A percentile compares a stretch with the other conserved stretches of the same genome.
Conservation (phyloP, 148 eudicot genomes). For the Amaranthus hypochondriacus region DNA sequence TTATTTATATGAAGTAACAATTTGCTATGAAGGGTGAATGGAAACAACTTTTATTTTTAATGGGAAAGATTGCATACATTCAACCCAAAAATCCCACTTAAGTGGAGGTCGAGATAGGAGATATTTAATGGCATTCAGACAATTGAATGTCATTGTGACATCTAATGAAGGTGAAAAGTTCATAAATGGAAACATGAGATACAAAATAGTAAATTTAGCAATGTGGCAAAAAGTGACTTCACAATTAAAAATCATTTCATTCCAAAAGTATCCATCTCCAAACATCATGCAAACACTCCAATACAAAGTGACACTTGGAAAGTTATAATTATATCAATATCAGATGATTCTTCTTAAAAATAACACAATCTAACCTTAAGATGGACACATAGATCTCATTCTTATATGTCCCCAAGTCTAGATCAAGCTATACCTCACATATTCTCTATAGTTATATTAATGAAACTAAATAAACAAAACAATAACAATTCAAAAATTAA, state of each 20-base stretch:
- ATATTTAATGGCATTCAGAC: too few relatives aligned
- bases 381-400: neutral
- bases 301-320: neutral
- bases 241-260: neutral
- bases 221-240: neutral
- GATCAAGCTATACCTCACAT: neutral
- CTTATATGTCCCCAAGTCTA: neutral
- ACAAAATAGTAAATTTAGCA: neutral
- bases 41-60: too few relatives aligned
- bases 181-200: too few relatives aligned
- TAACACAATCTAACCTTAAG: neutral
- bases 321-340: neutral
- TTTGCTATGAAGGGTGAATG: too few relatives aligned
- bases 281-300: neutral
- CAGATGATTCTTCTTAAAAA: neutral
- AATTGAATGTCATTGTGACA: too few relatives aligned
- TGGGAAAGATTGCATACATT: too few relatives aligned
- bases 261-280: neutral
- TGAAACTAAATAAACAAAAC: neutral
- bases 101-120: too few relatives aligned
- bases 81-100: too few relatives aligned
- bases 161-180: too few relatives aligned
- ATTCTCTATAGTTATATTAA: neutral
- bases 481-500: conserved; percentile 1
- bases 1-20: too few relatives aligned